These are phyloP conservation scores for Bifiguratus adelaidae DNA, from an alignment of 192 early-diverging fungal genomes.

Conservation along the genomic window DNA sequence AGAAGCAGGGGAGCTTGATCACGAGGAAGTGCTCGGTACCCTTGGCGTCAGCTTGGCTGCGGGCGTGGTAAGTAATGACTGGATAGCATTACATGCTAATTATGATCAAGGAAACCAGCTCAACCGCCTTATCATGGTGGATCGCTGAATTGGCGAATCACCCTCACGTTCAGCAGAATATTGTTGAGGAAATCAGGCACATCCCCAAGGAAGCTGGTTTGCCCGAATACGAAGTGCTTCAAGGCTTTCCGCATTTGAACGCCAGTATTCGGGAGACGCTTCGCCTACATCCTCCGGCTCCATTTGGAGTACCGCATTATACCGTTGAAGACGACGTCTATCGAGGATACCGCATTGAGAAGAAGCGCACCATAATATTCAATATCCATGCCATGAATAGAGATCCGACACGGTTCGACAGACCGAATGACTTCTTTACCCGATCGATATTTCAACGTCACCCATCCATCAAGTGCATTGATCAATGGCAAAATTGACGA, in stretches of 20 bases:
- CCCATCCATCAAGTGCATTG: neutral
- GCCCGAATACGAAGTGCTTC: neutral
- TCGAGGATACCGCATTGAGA: conserved; percentile 7
- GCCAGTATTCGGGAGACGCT: conserved; percentile 22
- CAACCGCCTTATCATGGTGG: conserved; percentile 7
- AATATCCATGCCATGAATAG: conserved; percentile 1
- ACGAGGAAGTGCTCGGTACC: too few species aligned
- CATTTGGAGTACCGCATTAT: conserved; percentile 17
- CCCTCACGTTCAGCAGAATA: conserved; percentile 5
- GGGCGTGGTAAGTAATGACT: too few species aligned
- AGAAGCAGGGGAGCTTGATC: too few species aligned
- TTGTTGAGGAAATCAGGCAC: neutral
- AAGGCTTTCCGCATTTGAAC: conserved; percentile 9
- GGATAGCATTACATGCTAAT: too few species aligned
- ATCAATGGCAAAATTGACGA: neutral
- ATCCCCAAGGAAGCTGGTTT: neutral
- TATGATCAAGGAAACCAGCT: too few species aligned
- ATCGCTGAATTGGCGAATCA: conserved; percentile 6
- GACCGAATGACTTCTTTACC: neutral
- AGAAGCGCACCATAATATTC: neutral
- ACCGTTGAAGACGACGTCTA: conserved; percentile 18
- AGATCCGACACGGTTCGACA: neutral
- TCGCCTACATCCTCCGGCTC: conserved; percentile 14
- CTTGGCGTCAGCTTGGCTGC: too few species aligned
- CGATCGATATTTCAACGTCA: conserved; percentile 3